phyloP scores from a whole-genome alignment of 2,329 filamentous ascomycete genomes.

The Septoria petroselini region DNA sequence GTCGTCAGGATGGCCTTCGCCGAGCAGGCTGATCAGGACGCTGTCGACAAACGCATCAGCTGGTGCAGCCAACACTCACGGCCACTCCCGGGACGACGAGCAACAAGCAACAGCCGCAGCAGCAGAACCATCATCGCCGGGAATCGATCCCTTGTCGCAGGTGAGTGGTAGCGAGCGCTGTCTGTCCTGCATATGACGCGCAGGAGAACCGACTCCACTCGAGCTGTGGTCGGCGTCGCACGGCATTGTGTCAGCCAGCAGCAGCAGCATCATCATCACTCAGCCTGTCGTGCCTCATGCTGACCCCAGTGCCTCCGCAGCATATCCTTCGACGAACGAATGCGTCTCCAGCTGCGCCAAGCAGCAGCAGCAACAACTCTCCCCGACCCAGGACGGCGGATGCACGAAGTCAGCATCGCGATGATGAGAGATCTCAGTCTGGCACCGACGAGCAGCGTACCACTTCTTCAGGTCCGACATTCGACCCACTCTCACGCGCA shows the following conservation, averaged over 20 bases:
- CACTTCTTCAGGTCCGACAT: constrained; percentile 19
- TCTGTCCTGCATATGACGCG: constrained; percentile 5
- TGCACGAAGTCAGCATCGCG: constrained; percentile 22
- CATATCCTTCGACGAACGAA: constrained; percentile 64
- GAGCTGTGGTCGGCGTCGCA: constrained; percentile 7
- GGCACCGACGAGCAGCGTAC: constrained; percentile 16
- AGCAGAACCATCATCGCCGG: constrained; percentile 40
- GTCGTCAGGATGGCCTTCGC: constrained; percentile 23
- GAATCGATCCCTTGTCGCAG: constrained; percentile 66
- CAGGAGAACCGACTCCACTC: constrained; percentile 3
- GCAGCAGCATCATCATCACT: no score
- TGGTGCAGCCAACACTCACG: constrained; percentile 7
- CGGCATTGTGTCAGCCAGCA: no score
- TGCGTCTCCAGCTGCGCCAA: constrained; percentile 49
- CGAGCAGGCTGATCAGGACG: constrained; percentile 29
- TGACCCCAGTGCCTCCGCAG: constrained; percentile 36
- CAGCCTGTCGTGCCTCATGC: constrained; percentile 11
- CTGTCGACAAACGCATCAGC: constrained; percentile 26
- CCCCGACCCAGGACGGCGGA: constrained; percentile 41
- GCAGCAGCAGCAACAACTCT: constrained; percentile 22
- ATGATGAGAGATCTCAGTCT: constrained; percentile 19
- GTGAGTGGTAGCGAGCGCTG: no score
- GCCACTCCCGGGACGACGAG: constrained; percentile 21
- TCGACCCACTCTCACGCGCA: constrained; percentile 20
- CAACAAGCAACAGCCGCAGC: constrained; percentile 16